Conservation (phyloP, 2,329 filamentous ascomycete species). For the Dendrostoma leiphaemia region DNA sequence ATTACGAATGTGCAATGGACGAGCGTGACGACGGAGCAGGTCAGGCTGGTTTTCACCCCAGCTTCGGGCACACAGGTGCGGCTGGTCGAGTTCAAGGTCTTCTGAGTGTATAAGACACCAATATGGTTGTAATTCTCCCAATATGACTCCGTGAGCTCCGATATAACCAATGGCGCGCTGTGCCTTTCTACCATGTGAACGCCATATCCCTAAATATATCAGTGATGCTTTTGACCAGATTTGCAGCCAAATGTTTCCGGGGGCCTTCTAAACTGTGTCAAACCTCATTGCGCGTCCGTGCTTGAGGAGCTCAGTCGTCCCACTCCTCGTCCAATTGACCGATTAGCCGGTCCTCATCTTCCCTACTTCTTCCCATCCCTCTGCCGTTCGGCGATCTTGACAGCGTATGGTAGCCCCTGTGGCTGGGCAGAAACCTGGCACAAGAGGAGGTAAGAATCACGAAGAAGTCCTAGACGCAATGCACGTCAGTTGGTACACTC, state of each 20-base stretch:
- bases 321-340: conserved; percentile 96
- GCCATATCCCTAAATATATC: conserved; percentile 3
- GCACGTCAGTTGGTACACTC: not conserved
- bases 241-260: not conserved
- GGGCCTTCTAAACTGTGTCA: not conserved
- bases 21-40: conserved; percentile 23
- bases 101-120: too few species aligned
- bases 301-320: conserved; percentile 62
- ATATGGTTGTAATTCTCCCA: not conserved
- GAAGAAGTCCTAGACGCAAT: conserved; percentile 55
- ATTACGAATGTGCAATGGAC: conserved; percentile 33
- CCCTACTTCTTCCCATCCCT: conserved; percentile 45
- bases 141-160: conserved; percentile 3
- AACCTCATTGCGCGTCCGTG: not conserved
- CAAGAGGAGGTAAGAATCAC: conserved; percentile 69
- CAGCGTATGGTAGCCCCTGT: conserved; percentile 66
- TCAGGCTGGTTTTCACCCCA: conserved; percentile 33
- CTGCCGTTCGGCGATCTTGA: conserved; percentile 51
- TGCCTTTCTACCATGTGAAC: conserved; percentile 11
- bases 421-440: conserved; percentile 60
- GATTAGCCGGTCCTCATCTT: conserved; percentile 91
- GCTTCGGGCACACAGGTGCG: conserved; percentile 30
- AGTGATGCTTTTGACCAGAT: not conserved
- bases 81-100: conserved; percentile 37
- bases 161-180: conserved; percentile 1